These are phyloP conservation scores for Tuber borchii DNA, from an alignment of 495 filamentous ascomycete species.

Conservation along the genomic window DNA sequence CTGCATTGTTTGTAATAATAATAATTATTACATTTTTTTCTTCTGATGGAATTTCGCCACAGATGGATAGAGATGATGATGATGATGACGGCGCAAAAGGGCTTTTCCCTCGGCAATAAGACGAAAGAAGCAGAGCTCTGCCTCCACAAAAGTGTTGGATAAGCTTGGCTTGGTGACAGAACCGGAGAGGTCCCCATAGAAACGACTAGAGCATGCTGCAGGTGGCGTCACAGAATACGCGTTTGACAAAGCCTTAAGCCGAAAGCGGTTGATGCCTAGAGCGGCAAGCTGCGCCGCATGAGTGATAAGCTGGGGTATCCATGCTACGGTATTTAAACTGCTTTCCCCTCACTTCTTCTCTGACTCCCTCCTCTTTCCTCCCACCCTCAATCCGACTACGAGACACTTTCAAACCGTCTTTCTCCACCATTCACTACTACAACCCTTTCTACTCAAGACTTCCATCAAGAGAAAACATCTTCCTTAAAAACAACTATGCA, in stretches of 20 bases:
- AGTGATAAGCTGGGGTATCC: not conserved
- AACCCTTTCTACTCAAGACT: not conserved
- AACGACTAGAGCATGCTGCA: not conserved
- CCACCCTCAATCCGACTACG: conserved; percentile 4
- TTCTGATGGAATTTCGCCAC: not conserved
- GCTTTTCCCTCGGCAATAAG: not conserved
- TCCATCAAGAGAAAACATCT: not conserved
- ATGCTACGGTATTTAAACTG: not conserved
- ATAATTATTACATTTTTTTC: not conserved
- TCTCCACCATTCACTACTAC: not conserved
- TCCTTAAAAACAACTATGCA: conserved; percentile 29
- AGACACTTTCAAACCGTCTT: not conserved
- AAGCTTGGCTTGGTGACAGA: too few relatives aligned
- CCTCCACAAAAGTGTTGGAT: not conserved
- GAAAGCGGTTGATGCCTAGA: not conserved
- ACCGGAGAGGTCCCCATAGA: not conserved
- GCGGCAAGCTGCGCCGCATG: not conserved
- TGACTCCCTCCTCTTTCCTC: conserved; percentile 20
- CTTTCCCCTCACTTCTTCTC: conserved; percentile 8
- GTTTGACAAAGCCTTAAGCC: not conserved
- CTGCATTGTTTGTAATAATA: not conserved
- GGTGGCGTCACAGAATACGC: not conserved
- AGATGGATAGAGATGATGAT: not conserved
- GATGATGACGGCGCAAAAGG: not conserved
- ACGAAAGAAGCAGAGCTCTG: not conserved